Percentiles rank a stretch among this genome's conserved stretches.
Evolutionary conservation across 2,329 filamentous ascomycete genomes (phyloP).

Genomic region (Pochonia chlamydosporia): DNA sequence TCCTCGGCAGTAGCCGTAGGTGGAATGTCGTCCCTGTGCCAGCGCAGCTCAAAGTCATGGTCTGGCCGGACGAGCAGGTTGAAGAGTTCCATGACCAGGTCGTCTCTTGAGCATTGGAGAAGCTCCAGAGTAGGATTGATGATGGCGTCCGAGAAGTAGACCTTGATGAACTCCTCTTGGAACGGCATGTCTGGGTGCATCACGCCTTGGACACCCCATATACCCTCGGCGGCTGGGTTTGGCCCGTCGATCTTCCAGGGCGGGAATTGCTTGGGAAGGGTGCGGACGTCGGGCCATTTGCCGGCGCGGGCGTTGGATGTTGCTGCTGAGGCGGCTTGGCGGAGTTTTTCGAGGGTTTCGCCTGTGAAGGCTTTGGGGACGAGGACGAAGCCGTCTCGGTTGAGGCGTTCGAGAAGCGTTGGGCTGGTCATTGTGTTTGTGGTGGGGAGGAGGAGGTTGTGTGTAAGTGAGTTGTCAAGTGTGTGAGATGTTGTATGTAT

Average conservation of each 20-base stretch:
- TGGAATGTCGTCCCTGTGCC: slow-evolving; percentile 80
- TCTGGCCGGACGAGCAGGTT: slow-evolving; percentile 76
- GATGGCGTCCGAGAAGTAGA: slow-evolving; percentile 66
- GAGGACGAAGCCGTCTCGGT: slow-evolving; percentile 68
- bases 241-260: slow-evolving; percentile 61
- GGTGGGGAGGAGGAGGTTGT: no score
- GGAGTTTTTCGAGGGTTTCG: slow-evolving; percentile 51
- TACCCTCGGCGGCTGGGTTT: slow-evolving; percentile 47
- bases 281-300: slow-evolving; percentile 73
- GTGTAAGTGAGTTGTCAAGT: neutral
- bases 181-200: slow-evolving; percentile 66
- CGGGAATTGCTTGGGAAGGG: slow-evolving; percentile 82
- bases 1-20: slow-evolving; percentile 57
- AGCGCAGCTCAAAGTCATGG: slow-evolving; percentile 64
- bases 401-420: slow-evolving; percentile 34
- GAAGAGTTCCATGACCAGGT: slow-evolving; percentile 82
- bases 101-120: slow-evolving; percentile 48
- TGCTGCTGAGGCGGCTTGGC: slow-evolving; percentile 50
- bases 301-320: slow-evolving; percentile 60
- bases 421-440: neutral
- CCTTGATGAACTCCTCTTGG: slow-evolving; percentile 53
- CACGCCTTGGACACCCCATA: slow-evolving; percentile 86
- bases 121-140: slow-evolving; percentile 59
- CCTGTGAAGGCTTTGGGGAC: slow-evolving; percentile 53
- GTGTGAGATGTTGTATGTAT: no score